Evolutionary conservation across 2,329 filamentous ascomycete species (phyloP).

Genomic region (Penicillium digitatum): DNA sequence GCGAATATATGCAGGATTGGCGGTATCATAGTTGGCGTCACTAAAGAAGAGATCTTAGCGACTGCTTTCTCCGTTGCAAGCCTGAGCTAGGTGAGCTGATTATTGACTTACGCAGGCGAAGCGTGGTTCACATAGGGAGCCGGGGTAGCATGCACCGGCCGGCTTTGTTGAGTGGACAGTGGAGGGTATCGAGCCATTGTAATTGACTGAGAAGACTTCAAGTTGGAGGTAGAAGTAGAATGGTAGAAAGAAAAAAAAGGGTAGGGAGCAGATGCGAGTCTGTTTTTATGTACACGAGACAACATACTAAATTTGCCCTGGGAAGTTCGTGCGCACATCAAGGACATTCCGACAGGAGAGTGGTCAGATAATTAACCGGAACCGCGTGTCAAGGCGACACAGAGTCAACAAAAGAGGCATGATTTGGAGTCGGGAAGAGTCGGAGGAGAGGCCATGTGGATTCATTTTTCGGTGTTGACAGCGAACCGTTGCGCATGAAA

Average conservation of each 20-base stretch:
- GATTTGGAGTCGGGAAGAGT: constrained; percentile 29
- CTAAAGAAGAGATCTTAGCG: constrained; percentile 23
- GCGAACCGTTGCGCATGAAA: constrained; percentile 25
- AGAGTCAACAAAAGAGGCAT: constrained; percentile 23
- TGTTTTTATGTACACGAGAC: constrained; percentile 35
- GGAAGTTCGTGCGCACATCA: constrained; percentile 25
- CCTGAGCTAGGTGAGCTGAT: background rate
- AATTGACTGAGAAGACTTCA: constrained; percentile 22
- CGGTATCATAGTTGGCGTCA: constrained; percentile 48
- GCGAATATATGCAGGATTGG: constrained; percentile 49
- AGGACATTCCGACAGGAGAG: constrained; percentile 48
- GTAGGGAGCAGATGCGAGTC: constrained; percentile 21
- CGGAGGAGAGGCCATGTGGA: constrained; percentile 22
- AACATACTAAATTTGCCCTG: constrained; percentile 32
- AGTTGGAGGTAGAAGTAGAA: constrained; percentile 17
- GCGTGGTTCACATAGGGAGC: constrained; percentile 29
- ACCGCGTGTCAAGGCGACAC: constrained; percentile 16
- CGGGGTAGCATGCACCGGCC: constrained; percentile 37
- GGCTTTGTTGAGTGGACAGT: constrained; percentile 33
- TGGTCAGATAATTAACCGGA: constrained; percentile 22
- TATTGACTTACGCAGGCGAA: constrained; percentile 30
- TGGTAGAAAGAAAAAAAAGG: constrained; percentile 18
- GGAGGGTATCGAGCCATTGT: constrained; percentile 33
- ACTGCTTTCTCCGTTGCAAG: background rate
- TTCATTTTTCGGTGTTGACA: constrained; percentile 24